These are phyloP conservation scores for Mortierella antarctica DNA, from an alignment of 192 early-diverging fungal species.

Conservation along the genomic window DNA sequence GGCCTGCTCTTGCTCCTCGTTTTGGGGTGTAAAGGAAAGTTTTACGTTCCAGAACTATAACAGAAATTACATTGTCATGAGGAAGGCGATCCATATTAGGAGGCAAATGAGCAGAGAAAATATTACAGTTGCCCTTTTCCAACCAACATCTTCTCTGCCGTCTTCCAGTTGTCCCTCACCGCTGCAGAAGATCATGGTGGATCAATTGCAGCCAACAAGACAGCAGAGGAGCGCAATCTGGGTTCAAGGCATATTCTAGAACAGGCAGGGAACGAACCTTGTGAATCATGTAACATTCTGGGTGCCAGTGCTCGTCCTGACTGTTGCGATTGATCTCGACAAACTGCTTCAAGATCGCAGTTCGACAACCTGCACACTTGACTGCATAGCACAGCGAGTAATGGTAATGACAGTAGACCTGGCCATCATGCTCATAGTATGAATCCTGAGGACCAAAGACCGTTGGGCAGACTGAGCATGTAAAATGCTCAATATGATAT, in stretches of 20 bases:
- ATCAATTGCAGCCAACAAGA: background rate
- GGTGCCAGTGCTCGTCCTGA: conserved; percentile 94
- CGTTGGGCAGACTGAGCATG: conserved; percentile 90
- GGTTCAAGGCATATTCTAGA: too few species aligned
- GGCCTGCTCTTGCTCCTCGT: conserved; percentile 13
- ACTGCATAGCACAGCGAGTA: conserved; percentile 91
- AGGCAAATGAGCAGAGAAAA: background rate
- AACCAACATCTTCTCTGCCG: too few species aligned
- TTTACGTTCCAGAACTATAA: conserved; percentile 74
- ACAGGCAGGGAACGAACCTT: conserved; percentile 70
- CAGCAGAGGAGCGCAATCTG: background rate
- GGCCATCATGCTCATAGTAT: conserved; percentile 94
- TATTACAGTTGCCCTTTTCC: background rate
- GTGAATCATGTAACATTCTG: conserved; percentile 99
- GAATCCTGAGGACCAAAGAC: conserved; percentile 96
- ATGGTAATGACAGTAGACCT: conserved; percentile 95
- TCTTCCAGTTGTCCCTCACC: background rate
- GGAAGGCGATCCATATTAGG: background rate
- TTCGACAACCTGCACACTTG: conserved; percentile 96
- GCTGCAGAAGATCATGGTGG: background rate
- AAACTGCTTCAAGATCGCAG: conserved; percentile 96
- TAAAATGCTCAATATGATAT: conserved; percentile 98
- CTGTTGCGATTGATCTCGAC: conserved; percentile 89
- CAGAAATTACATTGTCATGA: background rate
- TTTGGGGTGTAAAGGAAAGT: conserved; percentile 46